Conservation (phyloP, 2,329 filamentous ascomycete genomes). For the Dryadomyces quercivorus region DNA sequence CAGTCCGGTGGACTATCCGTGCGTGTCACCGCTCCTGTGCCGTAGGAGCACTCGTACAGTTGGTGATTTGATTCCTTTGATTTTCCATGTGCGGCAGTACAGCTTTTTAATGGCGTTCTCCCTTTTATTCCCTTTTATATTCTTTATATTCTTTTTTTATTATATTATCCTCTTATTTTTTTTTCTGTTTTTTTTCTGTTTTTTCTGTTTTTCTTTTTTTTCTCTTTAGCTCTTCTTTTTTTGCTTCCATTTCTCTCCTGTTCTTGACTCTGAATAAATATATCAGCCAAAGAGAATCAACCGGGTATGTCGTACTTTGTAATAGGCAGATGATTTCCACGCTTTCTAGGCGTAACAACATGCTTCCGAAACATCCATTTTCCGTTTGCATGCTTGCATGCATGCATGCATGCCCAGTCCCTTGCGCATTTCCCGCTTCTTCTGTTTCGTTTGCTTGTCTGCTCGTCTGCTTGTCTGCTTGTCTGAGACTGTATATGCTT, state of each 20-base stretch:
- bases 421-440: neutral
- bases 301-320: too few species aligned
- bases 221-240: neutral
- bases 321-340: neutral
- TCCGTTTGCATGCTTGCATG: neutral
- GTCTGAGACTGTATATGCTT: neutral
- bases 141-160: neutral
- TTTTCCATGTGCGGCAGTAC: neutral
- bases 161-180: neutral
- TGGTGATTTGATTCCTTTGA: neutral
- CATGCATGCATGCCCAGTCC: neutral
- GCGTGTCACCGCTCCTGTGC: neutral
- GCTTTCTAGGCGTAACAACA: neutral
- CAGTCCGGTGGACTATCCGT: neutral
- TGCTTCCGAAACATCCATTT: too few species aligned
- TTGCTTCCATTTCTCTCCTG: too few species aligned
- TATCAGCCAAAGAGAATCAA: neutral
- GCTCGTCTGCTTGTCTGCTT: neutral
- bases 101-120: neutral
- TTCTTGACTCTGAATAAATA: neutral
- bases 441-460: neutral
- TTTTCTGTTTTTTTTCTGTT: too few species aligned
- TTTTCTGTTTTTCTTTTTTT: neutral
- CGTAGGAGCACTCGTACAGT: too few species aligned
- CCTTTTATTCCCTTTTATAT: neutral